Evolutionary conservation across 2,329 filamentous ascomycete species (phyloP).

Genomic region (Curvularia sp.): DNA sequence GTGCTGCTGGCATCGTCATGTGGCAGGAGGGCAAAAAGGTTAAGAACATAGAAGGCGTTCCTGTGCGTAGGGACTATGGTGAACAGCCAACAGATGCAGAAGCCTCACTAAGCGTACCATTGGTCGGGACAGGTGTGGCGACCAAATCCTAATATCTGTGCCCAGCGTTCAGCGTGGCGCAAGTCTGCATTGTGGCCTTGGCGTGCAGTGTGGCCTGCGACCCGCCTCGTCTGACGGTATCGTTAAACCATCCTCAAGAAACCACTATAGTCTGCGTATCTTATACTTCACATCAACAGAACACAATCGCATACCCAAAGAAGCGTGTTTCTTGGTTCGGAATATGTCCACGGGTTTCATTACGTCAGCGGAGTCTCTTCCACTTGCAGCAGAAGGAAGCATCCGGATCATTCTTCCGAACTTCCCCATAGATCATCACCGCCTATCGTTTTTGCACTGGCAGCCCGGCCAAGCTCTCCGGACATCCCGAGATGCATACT

Average conservation of each 20-base stretch:
- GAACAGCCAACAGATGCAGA: slow-evolving; percentile 33
- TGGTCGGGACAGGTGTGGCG: slow-evolving; percentile 28
- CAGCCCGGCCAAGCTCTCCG: slow-evolving; percentile 37
- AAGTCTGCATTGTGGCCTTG: slow-evolving; percentile 17
- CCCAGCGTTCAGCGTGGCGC: slow-evolving; percentile 21
- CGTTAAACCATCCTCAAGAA: neutral
- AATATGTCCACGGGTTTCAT: neutral
- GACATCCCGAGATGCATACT: slow-evolving; percentile 29
- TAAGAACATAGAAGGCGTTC: slow-evolving; percentile 50
- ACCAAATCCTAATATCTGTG: slow-evolving; percentile 34
- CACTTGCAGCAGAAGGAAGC: slow-evolving; percentile 3
- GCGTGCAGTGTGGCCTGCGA: slow-evolving; percentile 9
- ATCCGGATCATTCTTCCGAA: slow-evolving; percentile 8
- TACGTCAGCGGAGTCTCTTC: slow-evolving; percentile 4
- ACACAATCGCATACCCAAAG: neutral
- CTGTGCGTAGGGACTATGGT: slow-evolving; percentile 38
- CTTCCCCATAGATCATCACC: slow-evolving; percentile 20
- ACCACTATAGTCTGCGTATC: slow-evolving; percentile 4
- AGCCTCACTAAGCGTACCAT: slow-evolving; percentile 27
- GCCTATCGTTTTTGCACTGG: slow-evolving; percentile 23
- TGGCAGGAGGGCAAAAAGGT: slow-evolving; percentile 69
- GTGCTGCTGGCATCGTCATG: slow-evolving; percentile 71
- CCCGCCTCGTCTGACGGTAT: neutral
- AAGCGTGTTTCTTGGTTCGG: slow-evolving; percentile 1
- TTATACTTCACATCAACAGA: neutral